Base-by-base conservation (phyloP, 2,329 filamentous ascomycete genomes). In the Penicillium sp. region DNA sequence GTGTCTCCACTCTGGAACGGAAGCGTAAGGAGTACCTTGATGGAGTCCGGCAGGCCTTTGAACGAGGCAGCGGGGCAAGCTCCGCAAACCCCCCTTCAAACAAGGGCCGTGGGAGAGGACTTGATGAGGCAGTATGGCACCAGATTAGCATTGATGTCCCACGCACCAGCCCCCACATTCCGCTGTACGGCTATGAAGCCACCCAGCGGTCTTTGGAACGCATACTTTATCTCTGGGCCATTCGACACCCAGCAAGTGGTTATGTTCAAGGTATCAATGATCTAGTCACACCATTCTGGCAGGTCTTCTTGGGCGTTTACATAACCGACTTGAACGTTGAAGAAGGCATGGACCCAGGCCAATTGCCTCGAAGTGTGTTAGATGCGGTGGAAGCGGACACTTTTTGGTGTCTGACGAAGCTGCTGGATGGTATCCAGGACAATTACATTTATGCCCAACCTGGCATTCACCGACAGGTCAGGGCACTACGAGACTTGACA, bases 241-340 rank as follows among this genome's bases (percentile, higher is more conserved):
- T 99, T 65, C 86, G 95, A 49, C 94, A 99, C 77, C 94, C 94
- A 1, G 95, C 95, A 6, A 96, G 92, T 69, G 94, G 94, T 50
- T 99, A 99, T 69, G 94, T 99, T 0, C 94, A 99, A 77, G 94
- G 94, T 35, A 99, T 99, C 76, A 99, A 99, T 73, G 94, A 99
- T 71, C 83, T 99, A 31, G 94, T 97, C 13, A 96, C 93, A 10
- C 94, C 94, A 1, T 97, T 99, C 71, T 99, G 91, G 89, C 92
- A 99, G 74, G 93, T 97, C 2, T 99, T 99, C 66, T 80, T 99
- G 4, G 91, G 91, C 4, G 88, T 90, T 43, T 99, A 99, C 74
- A 94, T 97, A 59, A 92, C 91, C n/a, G 91, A 97, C 72, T 84
- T 88, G 29, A 88, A 97, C 69, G 90, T 97, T 45, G 92, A 96